Conservation (phyloP, 108 stramenopile species). For the Chaetoceros muelleri region DNA sequence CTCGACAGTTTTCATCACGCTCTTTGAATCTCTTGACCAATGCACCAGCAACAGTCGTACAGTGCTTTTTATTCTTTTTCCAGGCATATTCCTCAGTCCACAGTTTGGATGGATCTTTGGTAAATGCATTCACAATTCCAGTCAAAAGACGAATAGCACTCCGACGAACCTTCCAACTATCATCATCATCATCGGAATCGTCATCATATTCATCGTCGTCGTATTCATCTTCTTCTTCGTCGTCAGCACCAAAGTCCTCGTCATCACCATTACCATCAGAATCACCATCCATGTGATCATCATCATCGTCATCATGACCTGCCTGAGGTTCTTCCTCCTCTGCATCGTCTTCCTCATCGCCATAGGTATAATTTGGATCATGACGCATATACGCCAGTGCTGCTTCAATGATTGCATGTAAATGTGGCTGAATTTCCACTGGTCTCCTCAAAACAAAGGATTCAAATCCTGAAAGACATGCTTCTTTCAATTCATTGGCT, state of each 20-base stretch:
- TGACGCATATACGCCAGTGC: slow-evolving; percentile 85
- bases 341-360: slow-evolving; percentile 73
- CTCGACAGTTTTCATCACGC: slow-evolving; percentile 96
- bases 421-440: slow-evolving; percentile 82
- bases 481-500: slow-evolving; percentile 90
- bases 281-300: slow-evolving; percentile 62
- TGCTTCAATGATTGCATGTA: slow-evolving; percentile 63
- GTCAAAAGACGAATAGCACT: slow-evolving; percentile 69
- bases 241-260: slow-evolving; percentile 40
- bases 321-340: slow-evolving; percentile 31
- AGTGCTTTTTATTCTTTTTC: slow-evolving; percentile 36
- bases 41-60: slow-evolving; percentile 51
- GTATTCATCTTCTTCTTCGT: slow-evolving; percentile 56
- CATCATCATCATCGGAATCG: slow-evolving; percentile 90
- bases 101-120: slow-evolving; percentile 56
- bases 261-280: slow-evolving; percentile 48
- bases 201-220: slow-evolving; percentile 61
- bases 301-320: slow-evolving; percentile 40
- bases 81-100: slow-evolving; percentile 52
- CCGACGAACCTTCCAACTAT: slow-evolving; percentile 94
- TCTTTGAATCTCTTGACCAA: slow-evolving; percentile 90
- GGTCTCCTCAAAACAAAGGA: slow-evolving; percentile 91
- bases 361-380: slow-evolving; percentile 97
- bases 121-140: slow-evolving; percentile 53
- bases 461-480: slow-evolving; percentile 94